These are phyloP conservation scores for Blepharisma japonicum DNA, from an alignment of 73 alveolate species.

Conservation along the genomic window DNA sequence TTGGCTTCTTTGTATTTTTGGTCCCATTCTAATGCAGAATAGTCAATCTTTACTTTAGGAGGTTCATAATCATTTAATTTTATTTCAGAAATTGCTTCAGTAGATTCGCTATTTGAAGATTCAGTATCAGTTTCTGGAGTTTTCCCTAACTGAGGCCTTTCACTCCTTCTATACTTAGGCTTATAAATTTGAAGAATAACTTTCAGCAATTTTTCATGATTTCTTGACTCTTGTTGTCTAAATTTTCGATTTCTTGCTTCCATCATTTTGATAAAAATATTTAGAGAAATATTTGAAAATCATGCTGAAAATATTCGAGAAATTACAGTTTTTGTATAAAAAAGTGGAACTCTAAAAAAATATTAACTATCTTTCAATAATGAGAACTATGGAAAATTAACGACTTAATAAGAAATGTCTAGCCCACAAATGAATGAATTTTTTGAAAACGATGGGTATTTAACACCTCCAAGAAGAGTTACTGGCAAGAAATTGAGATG, in stretches of 20 bases:
- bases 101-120: constrained; percentile 1
- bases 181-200: constrained; percentile 9
- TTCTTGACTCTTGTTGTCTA: not conserved
- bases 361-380: too few species aligned
- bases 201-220: constrained; percentile 21
- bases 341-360: too few species aligned
- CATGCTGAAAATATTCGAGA: too few species aligned
- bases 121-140: not conserved
- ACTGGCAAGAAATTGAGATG: too few species aligned
- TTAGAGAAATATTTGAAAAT: too few species aligned
- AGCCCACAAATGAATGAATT: too few species aligned
- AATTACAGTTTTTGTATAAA: too few species aligned
- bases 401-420: too few species aligned
- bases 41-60: not conserved
- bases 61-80: not conserved
- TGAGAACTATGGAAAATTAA: too few species aligned
- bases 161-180: not conserved
- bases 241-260: constrained; percentile 6
- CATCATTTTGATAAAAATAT: not conserved
- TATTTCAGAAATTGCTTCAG: not conserved
- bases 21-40: not conserved
- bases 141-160: too few species aligned
- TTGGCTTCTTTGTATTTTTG: not conserved
- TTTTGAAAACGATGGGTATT: too few species aligned
- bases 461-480: too few species aligned